A percentile compares a stretch with the other conserved stretches of the same genome.
These are phyloP conservation scores for Schrenkiella parvula DNA, from an alignment of 345 rosid species.

Conservation along the genomic window DNA sequence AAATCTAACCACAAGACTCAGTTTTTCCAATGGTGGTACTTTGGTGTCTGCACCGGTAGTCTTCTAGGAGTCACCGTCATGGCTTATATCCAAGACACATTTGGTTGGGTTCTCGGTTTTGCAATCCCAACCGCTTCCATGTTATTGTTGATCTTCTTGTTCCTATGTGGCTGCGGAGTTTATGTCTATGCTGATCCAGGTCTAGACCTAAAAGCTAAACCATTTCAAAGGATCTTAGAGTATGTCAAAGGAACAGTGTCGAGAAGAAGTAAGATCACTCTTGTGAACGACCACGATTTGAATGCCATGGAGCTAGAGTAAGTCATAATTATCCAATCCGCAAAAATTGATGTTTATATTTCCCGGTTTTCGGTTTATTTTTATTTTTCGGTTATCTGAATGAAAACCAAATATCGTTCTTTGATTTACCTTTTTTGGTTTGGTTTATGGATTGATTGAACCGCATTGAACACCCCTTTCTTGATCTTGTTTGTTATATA, in stretches of 20 bases:
- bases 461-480: neutral
- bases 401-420: neutral
- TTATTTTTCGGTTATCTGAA: neutral
- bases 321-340: slow-evolving; percentile 29
- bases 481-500: neutral
- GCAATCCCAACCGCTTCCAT: slow-evolving; percentile 76
- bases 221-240: slow-evolving; percentile 29
- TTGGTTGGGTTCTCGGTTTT: slow-evolving; percentile 90
- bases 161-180: slow-evolving; percentile 55
- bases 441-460: neutral
- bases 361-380: neutral
- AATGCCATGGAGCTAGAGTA: slow-evolving; percentile 70
- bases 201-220: slow-evolving; percentile 4
- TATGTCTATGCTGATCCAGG: slow-evolving; percentile 41
- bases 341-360: neutral
- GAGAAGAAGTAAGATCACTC: slow-evolving; percentile 36
- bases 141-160: slow-evolving; percentile 49
- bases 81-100: slow-evolving; percentile 86
- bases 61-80: slow-evolving; percentile 77
- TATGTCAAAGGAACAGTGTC: slow-evolving; percentile 36
- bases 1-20: slow-evolving; percentile 44
- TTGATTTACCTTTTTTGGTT: neutral
- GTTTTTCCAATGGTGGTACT: slow-evolving; percentile 96
- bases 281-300: slow-evolving; percentile 36
- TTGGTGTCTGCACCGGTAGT: slow-evolving; percentile 82